Percentiles rank a stretch among this genome's conserved stretches.
Evolutionary conservation across 805 yeast species (phyloP).

Genomic region (Metschnikowia lunata): DNA sequence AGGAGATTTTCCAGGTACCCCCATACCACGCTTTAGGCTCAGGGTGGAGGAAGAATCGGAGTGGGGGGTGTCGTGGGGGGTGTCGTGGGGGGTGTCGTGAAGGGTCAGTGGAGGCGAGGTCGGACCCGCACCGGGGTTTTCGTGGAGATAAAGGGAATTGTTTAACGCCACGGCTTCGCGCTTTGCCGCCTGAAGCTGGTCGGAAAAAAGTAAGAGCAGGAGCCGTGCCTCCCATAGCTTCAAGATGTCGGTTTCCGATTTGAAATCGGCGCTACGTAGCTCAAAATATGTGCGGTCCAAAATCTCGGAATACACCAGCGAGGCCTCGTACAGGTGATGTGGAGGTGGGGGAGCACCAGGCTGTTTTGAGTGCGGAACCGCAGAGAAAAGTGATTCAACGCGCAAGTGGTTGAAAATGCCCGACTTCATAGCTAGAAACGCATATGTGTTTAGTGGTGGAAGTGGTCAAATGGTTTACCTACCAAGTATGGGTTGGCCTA

Average conservation of each 20-base stretch:
- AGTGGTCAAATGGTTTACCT: no score
- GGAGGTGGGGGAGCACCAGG: neutral
- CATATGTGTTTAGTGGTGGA: no score
- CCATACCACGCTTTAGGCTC: slow-evolving; percentile 22
- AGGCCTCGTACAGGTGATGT: slow-evolving; percentile 4
- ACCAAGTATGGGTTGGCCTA: no score
- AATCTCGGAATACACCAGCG: slow-evolving; percentile 8
- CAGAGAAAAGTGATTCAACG: slow-evolving; percentile 1
- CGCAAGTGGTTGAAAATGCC: no score
- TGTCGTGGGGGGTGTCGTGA: neutral
- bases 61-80: neutral
- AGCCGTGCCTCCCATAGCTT: slow-evolving; percentile 37
- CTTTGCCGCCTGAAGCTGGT: slow-evolving; percentile 29
- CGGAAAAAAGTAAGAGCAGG: slow-evolving; percentile 26
- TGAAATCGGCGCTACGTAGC: slow-evolving; percentile 3
- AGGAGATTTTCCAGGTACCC: neutral
- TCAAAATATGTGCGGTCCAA: slow-evolving; percentile 11
- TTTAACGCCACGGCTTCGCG: slow-evolving; percentile 36
- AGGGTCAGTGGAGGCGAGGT: neutral
- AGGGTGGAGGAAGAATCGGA: neutral
- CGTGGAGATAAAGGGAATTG: slow-evolving; percentile 31
- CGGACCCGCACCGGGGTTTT: slow-evolving; percentile 17
- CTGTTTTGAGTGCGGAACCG: neutral
- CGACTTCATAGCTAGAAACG: no score
- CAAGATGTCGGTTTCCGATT: slow-evolving; percentile 13